Base-by-base conservation (phyloP, 208 protist genomes). In the Blastocrithidia nonstop region DNA sequence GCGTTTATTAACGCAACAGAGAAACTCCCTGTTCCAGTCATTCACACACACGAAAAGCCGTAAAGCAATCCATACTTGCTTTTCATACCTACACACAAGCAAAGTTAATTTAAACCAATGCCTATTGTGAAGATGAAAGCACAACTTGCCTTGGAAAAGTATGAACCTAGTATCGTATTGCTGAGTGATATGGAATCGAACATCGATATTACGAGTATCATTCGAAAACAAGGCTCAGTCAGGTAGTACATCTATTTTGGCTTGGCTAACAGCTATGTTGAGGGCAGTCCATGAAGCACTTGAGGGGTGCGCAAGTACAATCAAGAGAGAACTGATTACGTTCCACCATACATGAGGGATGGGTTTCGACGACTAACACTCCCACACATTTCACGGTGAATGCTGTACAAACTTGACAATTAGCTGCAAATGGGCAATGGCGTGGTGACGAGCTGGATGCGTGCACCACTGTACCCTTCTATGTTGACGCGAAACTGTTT, bases 161-260 rank as follows among this genome's bases (percentile, higher is more conserved):
- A 91, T 46, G 77, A 84, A 49, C 82, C 82, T 23, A 56, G 60
- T 24, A 87, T 91, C 45, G 77, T 91, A 26, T 61, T 91, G 28
- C 52, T 84, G 15, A 81, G 74, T 1, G 82, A 91, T 52, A 88
- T 91, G 76, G 74, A 67, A 23, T 84, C 72, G 64, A 78, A 80
- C 54, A 66, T 38, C 6, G 82, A 91, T 45, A 66, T 62, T 1
- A 88, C 82, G 0, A 57, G 61, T 33, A 66, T 78, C 53, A 74
- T 91, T 16, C 66, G 82, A 7, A 62, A 77, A 35, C 76, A 86
- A 22, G 82, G 82, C 23, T 81, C 64, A 16, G 77, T 91, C 32
- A 63, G 72, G 1, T 77, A 91, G 74, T 91, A 87, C 51, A 51
- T 77, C 17, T 82, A 83, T 59, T 81, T 91, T 63, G 82, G 82